phyloP scores from a whole-genome alignment of 2,329 filamentous ascomycete genomes.

The Dothideomycetes sp. region DNA sequence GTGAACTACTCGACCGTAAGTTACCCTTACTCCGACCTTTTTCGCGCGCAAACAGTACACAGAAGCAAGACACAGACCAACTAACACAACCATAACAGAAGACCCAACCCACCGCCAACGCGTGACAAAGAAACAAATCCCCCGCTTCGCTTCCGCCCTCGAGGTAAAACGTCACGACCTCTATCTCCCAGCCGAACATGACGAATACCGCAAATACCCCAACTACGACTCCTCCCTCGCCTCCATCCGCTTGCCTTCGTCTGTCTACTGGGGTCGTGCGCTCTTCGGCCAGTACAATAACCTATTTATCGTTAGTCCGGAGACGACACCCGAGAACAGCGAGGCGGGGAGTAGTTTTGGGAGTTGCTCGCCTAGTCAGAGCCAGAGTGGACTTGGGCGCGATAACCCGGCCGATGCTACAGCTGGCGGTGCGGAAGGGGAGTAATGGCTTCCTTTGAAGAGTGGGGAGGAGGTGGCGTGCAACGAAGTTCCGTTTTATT shows the following conservation, averaged over 20 bases:
- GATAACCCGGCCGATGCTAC: too few relatives aligned
- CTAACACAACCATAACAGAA: background rate
- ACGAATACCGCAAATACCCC: constrained; percentile 21
- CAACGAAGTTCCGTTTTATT: too few relatives aligned
- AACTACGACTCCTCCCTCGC: constrained; percentile 36
- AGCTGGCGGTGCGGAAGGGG: too few relatives aligned
- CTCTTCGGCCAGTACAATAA: constrained; percentile 34
- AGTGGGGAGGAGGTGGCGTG: too few relatives aligned
- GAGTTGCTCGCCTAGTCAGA: too few relatives aligned
- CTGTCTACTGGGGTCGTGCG: constrained; percentile 34
- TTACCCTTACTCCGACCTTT: background rate
- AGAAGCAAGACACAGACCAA: too few relatives aligned
- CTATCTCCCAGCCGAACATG: constrained; percentile 28
- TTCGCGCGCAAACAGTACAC: background rate
- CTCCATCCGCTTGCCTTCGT: constrained; percentile 33
- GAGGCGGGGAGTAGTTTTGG: constrained; percentile 22
- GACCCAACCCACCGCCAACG: constrained; percentile 20
- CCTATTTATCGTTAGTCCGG: constrained; percentile 38
- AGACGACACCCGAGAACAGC: constrained; percentile 23
- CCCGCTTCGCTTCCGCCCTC: constrained; percentile 32
- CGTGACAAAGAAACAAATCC: constrained; percentile 35
- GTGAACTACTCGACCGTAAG: constrained; percentile 24
- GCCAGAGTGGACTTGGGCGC: too few relatives aligned
- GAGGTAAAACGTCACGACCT: constrained; percentile 37
- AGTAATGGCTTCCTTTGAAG: too few relatives aligned